Conservation (phyloP, 495 filamentous ascomycete species). For the Lichenothelia convexa region DNA sequence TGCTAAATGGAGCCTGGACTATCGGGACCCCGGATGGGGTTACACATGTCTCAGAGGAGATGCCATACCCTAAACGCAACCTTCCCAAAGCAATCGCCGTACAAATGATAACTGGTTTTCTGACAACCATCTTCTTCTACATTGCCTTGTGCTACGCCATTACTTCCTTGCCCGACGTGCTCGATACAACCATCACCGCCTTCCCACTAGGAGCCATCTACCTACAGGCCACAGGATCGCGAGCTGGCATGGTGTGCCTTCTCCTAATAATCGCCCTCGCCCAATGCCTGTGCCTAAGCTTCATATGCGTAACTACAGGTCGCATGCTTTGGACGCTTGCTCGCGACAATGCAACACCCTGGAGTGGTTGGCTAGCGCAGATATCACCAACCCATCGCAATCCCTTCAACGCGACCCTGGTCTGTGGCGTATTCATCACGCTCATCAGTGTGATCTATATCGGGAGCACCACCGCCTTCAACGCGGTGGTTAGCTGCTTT, state of each 20-base stretch:
- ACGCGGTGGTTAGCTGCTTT: constrained; percentile 54
- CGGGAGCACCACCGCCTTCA: constrained; percentile 53
- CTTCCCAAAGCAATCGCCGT: constrained; percentile 32
- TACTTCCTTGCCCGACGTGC: constrained; percentile 40
- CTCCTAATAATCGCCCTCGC: constrained; percentile 49
- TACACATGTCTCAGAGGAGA: constrained; percentile 65
- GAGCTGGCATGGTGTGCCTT: constrained; percentile 40
- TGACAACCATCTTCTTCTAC: constrained; percentile 5
- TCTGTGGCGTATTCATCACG: constrained; percentile 39
- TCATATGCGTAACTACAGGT: constrained; percentile 52
- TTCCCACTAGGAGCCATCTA: constrained; percentile 68
- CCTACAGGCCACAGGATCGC: constrained; percentile 46
- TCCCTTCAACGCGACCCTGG: constrained; percentile 50
- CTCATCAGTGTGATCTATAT: constrained; percentile 57
- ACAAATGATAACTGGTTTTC: constrained; percentile 11
- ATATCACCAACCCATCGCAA: constrained; percentile 36
- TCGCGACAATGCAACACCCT: constrained; percentile 47
- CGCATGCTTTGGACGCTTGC: constrained; percentile 67
- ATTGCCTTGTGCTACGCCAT: constrained; percentile 39
- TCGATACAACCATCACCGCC: constrained; percentile 31
- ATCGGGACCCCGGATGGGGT: constrained; percentile 53
- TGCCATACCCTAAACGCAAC: constrained; percentile 43
- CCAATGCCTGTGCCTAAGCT: constrained; percentile 39
- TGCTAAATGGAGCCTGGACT: constrained; percentile 74
- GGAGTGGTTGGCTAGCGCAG: constrained; percentile 23